Evolutionary conservation across 495 filamentous ascomycete species (phyloP).

Genomic region (Barbatosphaeria neglecta): DNA sequence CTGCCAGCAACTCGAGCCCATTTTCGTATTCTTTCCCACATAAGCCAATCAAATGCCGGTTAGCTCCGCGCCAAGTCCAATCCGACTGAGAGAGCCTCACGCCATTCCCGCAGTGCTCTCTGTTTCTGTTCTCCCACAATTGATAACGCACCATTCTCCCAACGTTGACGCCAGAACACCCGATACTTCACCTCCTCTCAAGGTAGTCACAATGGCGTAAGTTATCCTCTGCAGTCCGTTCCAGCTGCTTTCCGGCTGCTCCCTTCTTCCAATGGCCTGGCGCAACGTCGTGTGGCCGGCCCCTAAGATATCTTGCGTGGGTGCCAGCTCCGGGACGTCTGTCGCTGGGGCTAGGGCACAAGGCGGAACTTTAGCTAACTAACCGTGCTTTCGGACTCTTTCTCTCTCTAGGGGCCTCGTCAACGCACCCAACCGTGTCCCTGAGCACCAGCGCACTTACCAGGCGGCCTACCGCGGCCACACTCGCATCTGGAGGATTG

Average conservation of each 20-base stretch:
- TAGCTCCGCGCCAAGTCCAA: neutral
- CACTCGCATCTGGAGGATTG: conserved; percentile 77
- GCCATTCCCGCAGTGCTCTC: neutral
- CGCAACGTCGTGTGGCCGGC: neutral
- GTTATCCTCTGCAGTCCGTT: neutral
- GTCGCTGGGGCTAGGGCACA: no score
- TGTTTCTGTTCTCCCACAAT: conserved; percentile 7
- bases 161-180: conserved; percentile 1
- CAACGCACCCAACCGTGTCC: conserved; percentile 79
- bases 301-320: no score
- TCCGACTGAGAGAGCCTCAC: neutral
- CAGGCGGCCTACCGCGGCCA: conserved; percentile 61
- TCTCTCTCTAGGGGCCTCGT: conserved; percentile 39
- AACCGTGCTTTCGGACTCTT: neutral
- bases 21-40: neutral
- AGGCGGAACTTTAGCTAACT: neutral
- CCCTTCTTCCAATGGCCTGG: neutral
- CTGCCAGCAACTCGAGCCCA: neutral
- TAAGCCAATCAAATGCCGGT: neutral
- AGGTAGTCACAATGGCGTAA: conserved; percentile 13
- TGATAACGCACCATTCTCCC: conserved; percentile 6
- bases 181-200: neutral
- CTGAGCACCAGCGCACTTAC: conserved; percentile 70
- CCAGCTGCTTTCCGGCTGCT: neutral
- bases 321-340: no score